Evolutionary conservation across 2,329 filamentous ascomycete genomes (phyloP).

Genomic region (Claviceps quebecensis): DNA sequence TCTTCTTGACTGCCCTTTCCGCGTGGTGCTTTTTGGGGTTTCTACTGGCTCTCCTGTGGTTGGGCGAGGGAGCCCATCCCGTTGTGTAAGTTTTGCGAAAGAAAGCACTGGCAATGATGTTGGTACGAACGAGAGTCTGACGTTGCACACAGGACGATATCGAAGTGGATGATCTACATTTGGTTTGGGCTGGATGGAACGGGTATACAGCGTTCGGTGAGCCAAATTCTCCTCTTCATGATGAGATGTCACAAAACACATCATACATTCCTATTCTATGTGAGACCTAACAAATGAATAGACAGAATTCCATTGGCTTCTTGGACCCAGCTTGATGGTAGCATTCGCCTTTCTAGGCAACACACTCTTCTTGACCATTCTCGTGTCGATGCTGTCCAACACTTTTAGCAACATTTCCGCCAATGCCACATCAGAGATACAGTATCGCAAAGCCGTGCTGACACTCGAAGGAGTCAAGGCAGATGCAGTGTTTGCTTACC

Average conservation of each 20-base stretch:
- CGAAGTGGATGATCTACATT: conserved; percentile 87
- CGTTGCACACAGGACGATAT: conserved; percentile 43
- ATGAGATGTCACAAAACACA: not conserved
- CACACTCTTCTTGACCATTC: conserved; percentile 75
- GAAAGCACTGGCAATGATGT: not conserved
- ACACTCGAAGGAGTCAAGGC: conserved; percentile 78
- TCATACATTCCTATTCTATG: not conserved
- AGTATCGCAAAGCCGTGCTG: conserved; percentile 66
- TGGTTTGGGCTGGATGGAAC: conserved; percentile 78
- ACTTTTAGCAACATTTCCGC: conserved; percentile 67
- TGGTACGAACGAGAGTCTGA: not conserved
- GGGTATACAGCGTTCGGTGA: conserved; percentile 42
- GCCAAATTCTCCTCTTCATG: conserved; percentile 8
- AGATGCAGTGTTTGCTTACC: conserved; percentile 70
- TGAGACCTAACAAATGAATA: conserved; percentile 15
- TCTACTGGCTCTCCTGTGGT: conserved; percentile 64
- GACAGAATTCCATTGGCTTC: conserved; percentile 61
- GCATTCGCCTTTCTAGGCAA: conserved; percentile 77
- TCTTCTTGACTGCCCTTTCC: conserved; percentile 59
- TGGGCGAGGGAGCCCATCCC: conserved; percentile 49
- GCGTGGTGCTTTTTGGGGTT: conserved; percentile 79
- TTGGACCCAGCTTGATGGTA: conserved; percentile 69
- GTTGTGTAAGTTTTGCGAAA: conserved; percentile 31
- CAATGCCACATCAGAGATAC: conserved; percentile 70
- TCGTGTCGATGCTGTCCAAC: conserved; percentile 76